These are phyloP conservation scores for Kalanchoe fedtschenkoi DNA, from an alignment of 164 flowering plant genomes.

Conservation along the genomic window DNA sequence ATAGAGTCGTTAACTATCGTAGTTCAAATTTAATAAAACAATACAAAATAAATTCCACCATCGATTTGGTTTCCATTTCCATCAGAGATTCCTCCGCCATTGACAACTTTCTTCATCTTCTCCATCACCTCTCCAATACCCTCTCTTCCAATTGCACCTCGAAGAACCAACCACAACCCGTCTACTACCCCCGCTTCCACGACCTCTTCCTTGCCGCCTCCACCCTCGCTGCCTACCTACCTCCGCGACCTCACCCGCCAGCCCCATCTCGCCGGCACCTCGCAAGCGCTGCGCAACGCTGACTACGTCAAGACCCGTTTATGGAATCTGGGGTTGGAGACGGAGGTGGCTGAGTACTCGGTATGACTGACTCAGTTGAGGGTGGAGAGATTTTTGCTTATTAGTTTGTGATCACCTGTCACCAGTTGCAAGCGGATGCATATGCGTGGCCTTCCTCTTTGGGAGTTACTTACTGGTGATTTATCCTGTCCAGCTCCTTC, in stretches of 20 bases:
- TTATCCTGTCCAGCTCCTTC: too few relatives aligned
- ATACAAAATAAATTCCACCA: not conserved
- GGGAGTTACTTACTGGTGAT: too few relatives aligned
- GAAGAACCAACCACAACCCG: not conserved
- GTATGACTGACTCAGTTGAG: too few relatives aligned
- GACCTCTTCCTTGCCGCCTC: conserved; percentile 39
- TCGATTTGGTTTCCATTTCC: not conserved
- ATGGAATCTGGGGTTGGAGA: conserved; percentile 26
- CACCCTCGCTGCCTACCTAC: conserved; percentile 65
- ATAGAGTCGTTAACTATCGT: not conserved
- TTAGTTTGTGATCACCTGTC: too few relatives aligned
- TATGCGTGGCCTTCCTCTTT: too few relatives aligned
- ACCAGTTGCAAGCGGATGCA: too few relatives aligned
- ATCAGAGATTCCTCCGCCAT: not conserved
- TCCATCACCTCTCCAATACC: not conserved
- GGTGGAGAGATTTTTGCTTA: too few relatives aligned
- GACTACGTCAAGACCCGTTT: conserved; percentile 38
- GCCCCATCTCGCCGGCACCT: conserved; percentile 87
- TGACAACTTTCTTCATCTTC: not conserved
- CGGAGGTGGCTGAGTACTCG: conserved; percentile 30
- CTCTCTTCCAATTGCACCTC: not conserved
- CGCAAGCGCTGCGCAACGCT: conserved; percentile 22
- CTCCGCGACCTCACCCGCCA: conserved; percentile 63
- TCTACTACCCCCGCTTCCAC: conserved; percentile 18
- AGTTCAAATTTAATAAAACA: not conserved